phyloP scores from a whole-genome alignment of 2,329 filamentous ascomycete species.

The Bipolaris oryzae region DNA sequence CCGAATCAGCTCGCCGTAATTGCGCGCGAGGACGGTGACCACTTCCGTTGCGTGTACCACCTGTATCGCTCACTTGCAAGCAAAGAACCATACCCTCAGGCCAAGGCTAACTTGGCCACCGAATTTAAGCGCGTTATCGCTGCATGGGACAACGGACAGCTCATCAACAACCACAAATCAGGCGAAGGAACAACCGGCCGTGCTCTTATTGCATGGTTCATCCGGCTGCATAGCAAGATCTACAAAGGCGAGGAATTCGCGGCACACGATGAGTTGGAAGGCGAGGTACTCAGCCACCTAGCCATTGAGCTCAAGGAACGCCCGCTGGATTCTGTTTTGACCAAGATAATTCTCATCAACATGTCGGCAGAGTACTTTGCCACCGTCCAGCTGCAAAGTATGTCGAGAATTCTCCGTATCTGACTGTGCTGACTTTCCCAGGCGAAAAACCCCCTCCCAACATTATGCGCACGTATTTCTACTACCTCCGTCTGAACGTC shows the following conservation, averaged over 20 bases:
- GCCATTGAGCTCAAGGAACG: conserved; percentile 73
- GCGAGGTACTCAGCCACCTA: conserved; percentile 80
- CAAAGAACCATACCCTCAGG: conserved; percentile 74
- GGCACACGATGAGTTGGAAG: conserved; percentile 80
- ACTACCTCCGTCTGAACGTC: conserved; percentile 77
- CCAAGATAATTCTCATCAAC: conserved; percentile 84
- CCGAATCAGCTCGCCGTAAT: conserved; percentile 93
- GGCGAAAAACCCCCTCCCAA: conserved; percentile 41
- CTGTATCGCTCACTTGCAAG: conserved; percentile 83
- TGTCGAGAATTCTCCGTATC: conserved; percentile 26
- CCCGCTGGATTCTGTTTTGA: conserved; percentile 67
- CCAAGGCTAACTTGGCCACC: conserved; percentile 75
- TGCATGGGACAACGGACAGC: conserved; percentile 62
- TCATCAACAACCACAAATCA: conserved; percentile 51
- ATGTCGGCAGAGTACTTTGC: conserved; percentile 82
- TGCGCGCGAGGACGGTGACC: conserved; percentile 75
- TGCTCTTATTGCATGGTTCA: conserved; percentile 79
- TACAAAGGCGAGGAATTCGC: conserved; percentile 77
- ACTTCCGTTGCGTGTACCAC: conserved; percentile 86
- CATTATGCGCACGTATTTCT: conserved; percentile 56
- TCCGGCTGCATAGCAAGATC: conserved; percentile 83
- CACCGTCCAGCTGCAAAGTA: conserved; percentile 64
- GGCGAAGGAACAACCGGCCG: conserved; percentile 60
- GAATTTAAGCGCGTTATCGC: conserved; percentile 73
- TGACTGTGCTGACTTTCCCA: conserved; percentile 21